Percentiles rank a stretch among this genome's conserved stretches.
Conservation (phyloP, 805 yeast species). For the Debaryomyces castellii region DNA sequence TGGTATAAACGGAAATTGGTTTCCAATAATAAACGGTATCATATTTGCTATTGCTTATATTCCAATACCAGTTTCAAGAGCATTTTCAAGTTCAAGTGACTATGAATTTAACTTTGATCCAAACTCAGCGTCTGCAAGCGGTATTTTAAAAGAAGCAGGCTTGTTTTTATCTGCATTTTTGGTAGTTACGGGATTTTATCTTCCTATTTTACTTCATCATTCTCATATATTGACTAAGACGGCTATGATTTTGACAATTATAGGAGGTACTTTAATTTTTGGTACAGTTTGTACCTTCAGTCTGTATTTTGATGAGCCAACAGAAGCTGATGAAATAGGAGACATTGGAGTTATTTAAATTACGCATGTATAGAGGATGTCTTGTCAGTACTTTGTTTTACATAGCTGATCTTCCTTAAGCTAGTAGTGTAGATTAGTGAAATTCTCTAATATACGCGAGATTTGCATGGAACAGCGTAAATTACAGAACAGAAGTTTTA, state of each 20-base stretch:
- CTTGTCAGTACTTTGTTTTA: background rate
- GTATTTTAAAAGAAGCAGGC: conserved; percentile 69
- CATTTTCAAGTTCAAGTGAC: conserved; percentile 31
- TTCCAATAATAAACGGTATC: conserved; percentile 69
- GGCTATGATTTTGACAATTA: conserved; percentile 73
- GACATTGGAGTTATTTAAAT: conserved; percentile 16
- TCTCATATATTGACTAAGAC: conserved; percentile 64
- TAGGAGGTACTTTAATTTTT: conserved; percentile 84
- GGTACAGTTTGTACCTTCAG: conserved; percentile 81
- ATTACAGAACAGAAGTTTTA: background rate
- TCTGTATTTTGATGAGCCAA: conserved; percentile 59
- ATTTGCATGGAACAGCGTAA: background rate
- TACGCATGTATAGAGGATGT: too few species aligned
- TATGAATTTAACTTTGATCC: conserved; percentile 46
- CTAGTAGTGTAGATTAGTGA: background rate
- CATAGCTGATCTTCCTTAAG: background rate
- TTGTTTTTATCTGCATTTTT: conserved; percentile 76
- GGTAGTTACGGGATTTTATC: conserved; percentile 66
- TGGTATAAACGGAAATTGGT: conserved; percentile 87
- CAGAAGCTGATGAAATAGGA: conserved; percentile 24
- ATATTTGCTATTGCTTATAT: conserved; percentile 41
- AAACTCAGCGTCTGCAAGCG: conserved; percentile 23
- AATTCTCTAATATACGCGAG: background rate
- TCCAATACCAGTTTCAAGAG: conserved; percentile 35
- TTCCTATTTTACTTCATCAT: conserved; percentile 79